Base-by-base conservation (phyloP, 208 protist species). In the Angomonas ambiguus region DNA sequence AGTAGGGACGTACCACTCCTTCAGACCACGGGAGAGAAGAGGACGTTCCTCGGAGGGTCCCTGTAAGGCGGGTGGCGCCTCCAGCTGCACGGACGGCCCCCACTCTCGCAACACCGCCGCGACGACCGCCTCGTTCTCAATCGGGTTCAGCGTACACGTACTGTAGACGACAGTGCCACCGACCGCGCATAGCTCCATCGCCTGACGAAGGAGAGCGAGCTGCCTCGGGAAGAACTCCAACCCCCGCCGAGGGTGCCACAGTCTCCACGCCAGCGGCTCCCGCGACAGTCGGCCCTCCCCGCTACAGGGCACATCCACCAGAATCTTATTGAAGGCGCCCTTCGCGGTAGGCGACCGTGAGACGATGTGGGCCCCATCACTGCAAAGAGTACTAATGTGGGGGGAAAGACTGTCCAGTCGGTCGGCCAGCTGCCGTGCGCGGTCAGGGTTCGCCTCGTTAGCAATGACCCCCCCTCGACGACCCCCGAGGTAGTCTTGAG, bases 111-210 rank as follows among this genome's bases (percentile, higher is more conserved):
- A 51, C 45, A 92, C 76, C 20, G 88, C 74, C 20, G 87, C 80
- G 27, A 98, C 84, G 2, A 98, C 95, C 4, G 95, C 95, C 79
- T 98, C 97, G 66, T 98, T 95, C 78, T 99, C 97, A 31, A 98
- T 66, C n/a, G 97, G 97, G 69, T 98, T 98, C 16, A 98, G 68
- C 6, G 92, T 97, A 74, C 97, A 99, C 13, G 97, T 99, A 2
- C 91, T 88, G 79, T 99, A 99, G 10, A 98, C 93, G 1, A 98
- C 71, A 20, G 62, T 62, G 34, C 97, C 96, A 10, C 91, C 88
- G 6, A 62, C 58, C n/a, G 53, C 61, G 65, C 85, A 89, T 4
- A 92, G 67, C 10, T 69, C 69, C 24, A 95, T 49, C 13, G 85
- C 94, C 2, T 71, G 83, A 3, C 65, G 65, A n/a, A 95, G 79